These are phyloP conservation scores for Dactylellina haptotyla DNA, from an alignment of 2,329 filamentous ascomycete species.

Conservation along the genomic window DNA sequence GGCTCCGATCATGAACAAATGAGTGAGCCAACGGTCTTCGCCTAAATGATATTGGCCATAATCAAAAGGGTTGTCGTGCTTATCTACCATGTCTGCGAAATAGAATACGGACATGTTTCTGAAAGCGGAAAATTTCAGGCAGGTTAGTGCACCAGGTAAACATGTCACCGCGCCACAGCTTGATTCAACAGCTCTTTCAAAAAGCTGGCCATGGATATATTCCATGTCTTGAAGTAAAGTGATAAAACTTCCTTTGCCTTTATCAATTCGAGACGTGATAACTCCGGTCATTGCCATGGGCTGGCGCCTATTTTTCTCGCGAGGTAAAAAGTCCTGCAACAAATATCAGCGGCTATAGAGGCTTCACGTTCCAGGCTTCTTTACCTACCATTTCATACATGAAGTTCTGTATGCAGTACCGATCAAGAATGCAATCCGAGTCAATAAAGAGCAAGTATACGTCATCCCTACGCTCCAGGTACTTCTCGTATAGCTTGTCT, in stretches of 20 bases:
- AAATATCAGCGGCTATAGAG: not conserved
- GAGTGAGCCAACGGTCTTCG: constrained; percentile 95
- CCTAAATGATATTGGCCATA: constrained; percentile 95
- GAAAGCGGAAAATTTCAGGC: constrained; percentile 95
- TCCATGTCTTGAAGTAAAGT: constrained; percentile 97
- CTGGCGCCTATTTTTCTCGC: constrained; percentile 14
- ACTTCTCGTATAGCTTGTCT: constrained; percentile 88
- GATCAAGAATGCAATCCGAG: constrained; percentile 93
- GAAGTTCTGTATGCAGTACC: constrained; percentile 93
- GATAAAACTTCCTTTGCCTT: constrained; percentile 94
- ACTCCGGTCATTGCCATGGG: constrained; percentile 94
- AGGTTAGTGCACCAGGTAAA: constrained; percentile 91
- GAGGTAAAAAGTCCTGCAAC: constrained; percentile 32
- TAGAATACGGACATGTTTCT: constrained; percentile 97
- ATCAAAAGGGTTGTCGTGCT: constrained; percentile 95
- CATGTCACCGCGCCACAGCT: constrained; percentile 94
- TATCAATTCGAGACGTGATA: constrained; percentile 94
- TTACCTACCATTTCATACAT: constrained; percentile 84
- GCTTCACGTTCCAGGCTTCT: not conserved
- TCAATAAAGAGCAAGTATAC: constrained; percentile 97
- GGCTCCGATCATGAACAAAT: constrained; percentile 98
- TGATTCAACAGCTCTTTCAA: constrained; percentile 94
- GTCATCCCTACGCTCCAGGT: constrained; percentile 87
- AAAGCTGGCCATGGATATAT: constrained; percentile 95
- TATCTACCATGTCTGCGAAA: constrained; percentile 95